Base-by-base conservation (phyloP, 108 stramenopile species). In the Nitzschia sp. region DNA sequence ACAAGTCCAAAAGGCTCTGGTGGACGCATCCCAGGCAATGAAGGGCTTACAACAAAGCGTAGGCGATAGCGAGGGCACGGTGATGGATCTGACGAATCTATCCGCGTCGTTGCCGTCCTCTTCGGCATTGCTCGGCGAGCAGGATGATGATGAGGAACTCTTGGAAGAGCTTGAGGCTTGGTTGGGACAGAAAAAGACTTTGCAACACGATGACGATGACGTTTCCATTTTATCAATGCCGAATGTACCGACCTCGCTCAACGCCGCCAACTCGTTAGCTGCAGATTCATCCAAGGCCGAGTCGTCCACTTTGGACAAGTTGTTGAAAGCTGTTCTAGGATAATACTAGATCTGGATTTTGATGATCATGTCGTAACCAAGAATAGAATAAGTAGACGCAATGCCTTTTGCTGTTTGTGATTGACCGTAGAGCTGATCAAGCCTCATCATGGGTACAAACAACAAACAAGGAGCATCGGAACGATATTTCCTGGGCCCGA, bases 21-120 rank as follows among this genome's bases (percentile, higher is more conserved):
- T 61, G 9, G 71, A 70, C 38, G 77, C 77, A 21, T 27, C 65
- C n/a, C 17, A 45, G 6, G 77, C 77, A 27, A 68, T 78, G 64
- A 26, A 45, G 24, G 48, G 59, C 27, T 54, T 68, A 23, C 65
- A 72, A 58, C 23, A 69, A 60, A 48, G 36, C 31, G 58, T 76
- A 30, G 62, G 62, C 2, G 27, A 47, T 48, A 31, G 27, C 19
- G 63, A 73, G 11, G 29, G 27, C 17, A 46, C 26, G 19, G 35
- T 19, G 4, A 53, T 45, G 2, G 62, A 69, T 35, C 38, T 76
- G 23, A 32, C 61, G 1, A 59, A 76, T 21, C 34, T 64, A 61
- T 38, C 29, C 4, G 55, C 54, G 18, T 18, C 53, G 23, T 17
- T 61, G 26, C 59, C 64, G 25, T 8, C 27, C 3, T 17, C 27